Base-by-base conservation (phyloP, 345 rosid genomes). In the Syzygium aromaticum region DNA sequence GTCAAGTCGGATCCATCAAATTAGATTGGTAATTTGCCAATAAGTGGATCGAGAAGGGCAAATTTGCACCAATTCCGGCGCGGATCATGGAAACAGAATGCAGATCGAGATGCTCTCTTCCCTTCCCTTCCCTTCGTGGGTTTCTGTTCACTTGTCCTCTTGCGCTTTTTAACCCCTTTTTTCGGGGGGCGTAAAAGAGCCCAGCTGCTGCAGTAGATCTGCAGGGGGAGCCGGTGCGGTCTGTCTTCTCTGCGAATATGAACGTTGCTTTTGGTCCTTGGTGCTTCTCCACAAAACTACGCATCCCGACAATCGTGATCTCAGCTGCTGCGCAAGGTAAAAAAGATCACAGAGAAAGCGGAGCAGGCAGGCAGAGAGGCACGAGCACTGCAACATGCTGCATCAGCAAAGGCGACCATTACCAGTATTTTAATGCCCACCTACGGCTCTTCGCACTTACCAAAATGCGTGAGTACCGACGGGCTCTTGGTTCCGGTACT, bases 201-300 rank as follows among this genome's bases (percentile, higher is more conserved):
- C 49, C 73, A 1, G 30, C 59, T 6, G 73, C 43, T 43, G 46
- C 46, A 43, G 46, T 40, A 51, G 77, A 85, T 61, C 51, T 85
- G 52, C 54, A 56, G 77, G 9, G 52, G 10, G n/a, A 0, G 43
- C 6, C 3, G 43, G 43, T 40, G 43, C 43, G 43, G 43, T 40
- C 43, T 0, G 59, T 28, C 13, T 40, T 8, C 78, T 84, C 88
- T 87, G 89, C 89, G 52, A 87, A 84, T 87, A 53, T 84, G 89
- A 87, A 87, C 86, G 89, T 84, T 87, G 86, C 64, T 54, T 84
- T 83, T 59, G 52, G 46, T 13, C 5, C 25, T 13, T 0, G 25
- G 28, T n/a, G 67, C 57, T 16, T n/a, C 80, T 27, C 83, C 43
- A 30, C 17, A 17, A 63, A 63, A 7, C 17, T 3, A 51, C 28